Base-by-base conservation (phyloP, 305 asterid genomes). In the Plantago coronopus region DNA sequence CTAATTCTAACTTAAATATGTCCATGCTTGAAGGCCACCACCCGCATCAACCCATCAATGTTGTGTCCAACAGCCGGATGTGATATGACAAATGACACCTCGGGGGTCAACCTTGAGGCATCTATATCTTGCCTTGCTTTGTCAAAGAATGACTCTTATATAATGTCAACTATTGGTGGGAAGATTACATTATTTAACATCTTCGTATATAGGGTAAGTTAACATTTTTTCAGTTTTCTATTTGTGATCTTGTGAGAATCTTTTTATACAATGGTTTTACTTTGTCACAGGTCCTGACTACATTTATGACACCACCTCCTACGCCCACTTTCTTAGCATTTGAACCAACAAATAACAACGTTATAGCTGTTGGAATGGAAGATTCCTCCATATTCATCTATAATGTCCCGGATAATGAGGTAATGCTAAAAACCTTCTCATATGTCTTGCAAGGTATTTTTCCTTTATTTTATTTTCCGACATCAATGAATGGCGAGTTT, bases 321-420 rank as follows among this genome's bases (percentile, higher is more conserved):
- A 83, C 87, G 13, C 88, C 95, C 17, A 83, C 95, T 10, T 80
- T 65, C 72, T 74, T 88, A 71, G 95, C 95, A 4, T 86, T 88
- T 68, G 88, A 86, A 67, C 94, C 96, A 62, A 81, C 74, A 59
- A 91, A 86, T 71, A 88, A 88, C 66, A 83, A 88, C 60, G 67
- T 83, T 56, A 64, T 88, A 59, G 96, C 93, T 16, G 76, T 88
- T 20, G 96, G 96, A 62, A 86, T 88, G 95, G 90, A 83, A 48
- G 96, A 88, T 68, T 73, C 85, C 49, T 69, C 96, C 10, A 81
- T 88, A 67, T 87, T 78, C 61, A 85, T 88, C 48, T 83, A 88
- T 63, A 79, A 83, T 50, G 85, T 88, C 63, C 83, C 89, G 22
- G 64, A 72, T 23, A 93, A 86, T 23, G 88, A 83, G 97, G 95